Percentiles rank a stretch among this genome's conserved stretches.
Conservation (phyloP, 306 rosid species). For the Datisca glomerata region DNA sequence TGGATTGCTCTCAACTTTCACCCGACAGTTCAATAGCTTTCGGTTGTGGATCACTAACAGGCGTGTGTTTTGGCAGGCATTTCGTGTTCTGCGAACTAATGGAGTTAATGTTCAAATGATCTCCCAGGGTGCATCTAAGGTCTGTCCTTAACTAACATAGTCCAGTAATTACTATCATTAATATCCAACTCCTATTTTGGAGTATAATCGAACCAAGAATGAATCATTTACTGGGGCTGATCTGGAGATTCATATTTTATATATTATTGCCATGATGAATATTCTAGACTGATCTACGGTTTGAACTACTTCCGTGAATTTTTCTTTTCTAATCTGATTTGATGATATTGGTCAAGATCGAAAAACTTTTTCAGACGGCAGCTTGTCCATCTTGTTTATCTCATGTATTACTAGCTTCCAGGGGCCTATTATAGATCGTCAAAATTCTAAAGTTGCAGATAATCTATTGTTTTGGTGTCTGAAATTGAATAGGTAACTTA, state of each 20-base stretch:
- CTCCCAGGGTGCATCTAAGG: conserved; percentile 98
- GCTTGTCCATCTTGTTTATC: no score
- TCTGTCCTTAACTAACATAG: conserved; percentile 15
- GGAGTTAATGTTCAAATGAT: conserved; percentile 97
- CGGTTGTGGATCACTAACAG: neutral
- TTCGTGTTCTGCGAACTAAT: conserved; percentile 61
- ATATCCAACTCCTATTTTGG: no score
- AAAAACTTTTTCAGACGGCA: no score
- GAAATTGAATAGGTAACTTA: conserved; percentile 6
- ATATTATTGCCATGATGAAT: neutral
- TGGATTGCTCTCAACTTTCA: conserved; percentile 6
- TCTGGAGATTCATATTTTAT: neutral
- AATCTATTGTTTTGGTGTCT: neutral
- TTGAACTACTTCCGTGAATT: no score
- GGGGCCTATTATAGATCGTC: no score
- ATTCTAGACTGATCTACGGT: no score
- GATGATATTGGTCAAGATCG: no score
- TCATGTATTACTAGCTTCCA: no score
- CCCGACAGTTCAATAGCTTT: conserved; percentile 3
- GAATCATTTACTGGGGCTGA: neutral
- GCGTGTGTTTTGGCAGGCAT: conserved; percentile 39
- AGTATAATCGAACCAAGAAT: no score
- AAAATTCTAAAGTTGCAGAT: neutral
- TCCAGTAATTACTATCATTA: no score
- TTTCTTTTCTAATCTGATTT: no score